phyloP scores from a whole-genome alignment of 495 filamentous ascomycete species.

The Staphylotrichum tortipilum region DNA sequence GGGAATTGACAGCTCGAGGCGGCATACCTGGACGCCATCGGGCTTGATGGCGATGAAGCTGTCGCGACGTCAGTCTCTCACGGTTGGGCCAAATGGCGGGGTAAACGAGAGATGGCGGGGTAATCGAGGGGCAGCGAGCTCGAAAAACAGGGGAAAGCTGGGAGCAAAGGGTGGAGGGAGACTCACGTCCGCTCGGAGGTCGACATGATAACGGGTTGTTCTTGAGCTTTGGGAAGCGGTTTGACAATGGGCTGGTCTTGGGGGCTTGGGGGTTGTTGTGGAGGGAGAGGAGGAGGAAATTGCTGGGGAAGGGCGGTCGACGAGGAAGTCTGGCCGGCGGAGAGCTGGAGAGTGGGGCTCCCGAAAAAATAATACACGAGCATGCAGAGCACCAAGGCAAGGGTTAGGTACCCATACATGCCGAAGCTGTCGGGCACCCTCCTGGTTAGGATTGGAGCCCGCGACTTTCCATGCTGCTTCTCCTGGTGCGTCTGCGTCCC shows the following conservation, averaged over 20 bases:
- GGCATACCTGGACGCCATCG: conserved; percentile 91
- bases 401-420: conserved; percentile 9
- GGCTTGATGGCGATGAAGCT: conserved; percentile 99
- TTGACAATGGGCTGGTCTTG: conserved; percentile 27
- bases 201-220: conserved; percentile 62
- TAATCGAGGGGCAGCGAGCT: conserved; percentile 20
- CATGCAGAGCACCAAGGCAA: conserved; percentile 15
- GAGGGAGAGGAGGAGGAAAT: conserved; percentile 20
- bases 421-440: not conserved
- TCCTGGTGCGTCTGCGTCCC: not conserved
- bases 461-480: not conserved
- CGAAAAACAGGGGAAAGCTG: conserved; percentile 7
- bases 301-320: conserved; percentile 22
- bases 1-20: not conserved
- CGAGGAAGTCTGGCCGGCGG: conserved; percentile 12
- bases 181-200: conserved; percentile 86
- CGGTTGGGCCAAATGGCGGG: conserved; percentile 23
- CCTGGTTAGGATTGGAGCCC: not conserved
- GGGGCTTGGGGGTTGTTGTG: conserved; percentile 37
- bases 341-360: conserved; percentile 11
- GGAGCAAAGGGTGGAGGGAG: not conserved
- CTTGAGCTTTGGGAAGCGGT: conserved; percentile 24
- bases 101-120: conserved; percentile 23
- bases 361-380: conserved; percentile 16
- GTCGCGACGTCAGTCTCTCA: conserved; percentile 42